These are phyloP conservation scores for Clathrospora elynae DNA, from an alignment of 2,329 filamentous ascomycete species.

Conservation along the genomic window DNA sequence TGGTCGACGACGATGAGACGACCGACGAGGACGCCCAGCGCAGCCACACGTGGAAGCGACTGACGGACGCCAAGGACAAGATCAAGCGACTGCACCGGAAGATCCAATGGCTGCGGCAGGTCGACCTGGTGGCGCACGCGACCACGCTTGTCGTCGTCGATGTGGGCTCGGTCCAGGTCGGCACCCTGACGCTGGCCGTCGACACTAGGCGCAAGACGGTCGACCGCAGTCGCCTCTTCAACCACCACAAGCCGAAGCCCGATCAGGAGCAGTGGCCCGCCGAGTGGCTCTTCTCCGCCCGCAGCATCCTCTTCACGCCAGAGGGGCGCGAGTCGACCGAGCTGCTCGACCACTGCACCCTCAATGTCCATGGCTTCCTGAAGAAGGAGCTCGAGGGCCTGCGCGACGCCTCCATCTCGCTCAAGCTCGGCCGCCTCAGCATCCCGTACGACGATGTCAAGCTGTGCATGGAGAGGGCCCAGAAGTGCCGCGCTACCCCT, in stretches of 20 bases:
- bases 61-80: slow-evolving; percentile 79
- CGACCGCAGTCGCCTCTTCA: slow-evolving; percentile 85
- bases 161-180: slow-evolving; percentile 83
- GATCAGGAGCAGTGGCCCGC: slow-evolving; percentile 72
- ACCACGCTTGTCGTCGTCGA: slow-evolving; percentile 77
- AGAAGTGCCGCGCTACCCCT: slow-evolving; percentile 46
- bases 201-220: slow-evolving; percentile 92
- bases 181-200: slow-evolving; percentile 81
- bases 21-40: slow-evolving; percentile 51
- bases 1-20: slow-evolving; percentile 27
- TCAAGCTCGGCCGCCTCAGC: slow-evolving; percentile 90
- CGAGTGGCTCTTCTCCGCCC: slow-evolving; percentile 88
- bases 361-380: slow-evolving; percentile 91
- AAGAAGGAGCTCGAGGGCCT: slow-evolving; percentile 85
- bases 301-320: slow-evolving; percentile 86
- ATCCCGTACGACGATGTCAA: slow-evolving; percentile 87
- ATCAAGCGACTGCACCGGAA: slow-evolving; percentile 86
- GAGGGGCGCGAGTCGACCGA: slow-evolving; percentile 85
- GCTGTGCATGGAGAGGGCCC: slow-evolving; percentile 64
- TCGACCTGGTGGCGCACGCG: slow-evolving; percentile 85
- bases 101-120: slow-evolving; percentile 84
- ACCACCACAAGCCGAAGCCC: slow-evolving; percentile 59
- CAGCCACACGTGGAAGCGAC: slow-evolving; percentile 78
- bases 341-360: slow-evolving; percentile 80
- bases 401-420: slow-evolving; percentile 83